Evolutionary conservation across 2,329 filamentous ascomycete genomes (phyloP).

Genomic region (Arthrobotrys musiformis): DNA sequence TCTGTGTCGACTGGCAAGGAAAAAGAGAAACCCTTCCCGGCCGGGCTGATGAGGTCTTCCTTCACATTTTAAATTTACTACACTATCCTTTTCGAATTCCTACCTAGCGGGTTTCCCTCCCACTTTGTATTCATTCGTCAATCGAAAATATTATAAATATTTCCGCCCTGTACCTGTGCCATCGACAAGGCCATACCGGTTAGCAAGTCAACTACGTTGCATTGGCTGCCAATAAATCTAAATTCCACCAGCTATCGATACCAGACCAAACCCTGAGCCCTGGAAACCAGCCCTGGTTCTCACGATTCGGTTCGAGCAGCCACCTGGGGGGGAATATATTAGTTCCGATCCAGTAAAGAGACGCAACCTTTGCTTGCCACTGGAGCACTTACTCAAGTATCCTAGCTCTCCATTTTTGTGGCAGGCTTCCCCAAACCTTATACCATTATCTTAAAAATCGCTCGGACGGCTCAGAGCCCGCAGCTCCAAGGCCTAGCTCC

Average conservation of each 20-base stretch:
- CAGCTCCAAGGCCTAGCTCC: conserved; percentile 52
- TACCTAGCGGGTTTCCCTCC: background rate
- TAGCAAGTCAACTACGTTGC: background rate
- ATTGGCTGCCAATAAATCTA: background rate
- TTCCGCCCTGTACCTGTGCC: background rate
- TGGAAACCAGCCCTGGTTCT: conserved; percentile 30
- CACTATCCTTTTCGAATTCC: conserved; percentile 25
- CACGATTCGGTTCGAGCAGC: conserved; percentile 37
- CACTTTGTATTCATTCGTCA: conserved; percentile 1
- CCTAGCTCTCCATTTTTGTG: conserved; percentile 42
- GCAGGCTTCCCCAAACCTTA: conserved; percentile 51
- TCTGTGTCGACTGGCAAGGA: conserved; percentile 36
- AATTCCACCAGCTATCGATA: conserved; percentile 16
- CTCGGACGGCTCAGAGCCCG: conserved; percentile 54
- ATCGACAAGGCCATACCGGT: background rate
- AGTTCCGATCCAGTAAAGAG: conserved; percentile 53
- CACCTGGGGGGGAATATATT: conserved; percentile 53
- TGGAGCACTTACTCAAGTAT: conserved; percentile 27
- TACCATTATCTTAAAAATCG: conserved; percentile 53
- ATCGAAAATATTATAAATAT: conserved; percentile 13
- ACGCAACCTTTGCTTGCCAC: conserved; percentile 47
- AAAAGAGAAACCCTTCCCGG: conserved; percentile 10
- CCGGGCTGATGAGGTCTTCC: conserved; percentile 25
- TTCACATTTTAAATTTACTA: conserved; percentile 29
- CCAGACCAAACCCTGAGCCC: conserved; percentile 25